Conservation (phyloP, 202 grass and related monocot species). For the Miscanthus sacchariflorus region DNA sequence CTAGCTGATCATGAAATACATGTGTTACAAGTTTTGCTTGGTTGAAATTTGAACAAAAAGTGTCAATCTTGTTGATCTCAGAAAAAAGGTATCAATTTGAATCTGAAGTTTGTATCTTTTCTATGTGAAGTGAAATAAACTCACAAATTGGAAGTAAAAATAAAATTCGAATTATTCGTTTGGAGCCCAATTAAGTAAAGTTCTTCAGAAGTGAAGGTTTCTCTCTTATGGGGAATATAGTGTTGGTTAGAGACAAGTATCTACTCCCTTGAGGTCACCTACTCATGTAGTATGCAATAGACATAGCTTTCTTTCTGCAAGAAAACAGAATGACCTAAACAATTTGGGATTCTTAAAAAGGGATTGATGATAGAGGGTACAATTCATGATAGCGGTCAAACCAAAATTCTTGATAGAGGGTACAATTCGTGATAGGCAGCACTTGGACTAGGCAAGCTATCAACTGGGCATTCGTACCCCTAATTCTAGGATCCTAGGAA, state of each 20-base stretch:
- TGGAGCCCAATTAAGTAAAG: background rate
- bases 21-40: background rate
- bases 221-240: too few species aligned
- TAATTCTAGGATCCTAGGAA: constrained; percentile 23
- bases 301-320: background rate
- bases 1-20: too few species aligned
- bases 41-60: background rate
- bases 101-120: background rate
- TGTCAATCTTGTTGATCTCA: background rate
- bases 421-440: constrained; percentile 10
- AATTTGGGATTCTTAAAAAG: too few species aligned
- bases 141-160: background rate
- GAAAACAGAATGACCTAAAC: background rate
- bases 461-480: background rate
- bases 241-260: background rate
- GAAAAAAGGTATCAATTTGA: background rate
- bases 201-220: background rate
- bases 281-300: background rate
- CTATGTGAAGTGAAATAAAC: background rate
- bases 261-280: background rate
- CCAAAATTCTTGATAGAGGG: background rate
- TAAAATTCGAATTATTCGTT: background rate
- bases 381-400: constrained; percentile 34
- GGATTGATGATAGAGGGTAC: background rate
- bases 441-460: constrained; percentile 1